Percentiles rank a stretch among this genome's conserved stretches.
Conservation (phyloP, 495 filamentous ascomycete species). For the Talaromyces adpressus region DNA sequence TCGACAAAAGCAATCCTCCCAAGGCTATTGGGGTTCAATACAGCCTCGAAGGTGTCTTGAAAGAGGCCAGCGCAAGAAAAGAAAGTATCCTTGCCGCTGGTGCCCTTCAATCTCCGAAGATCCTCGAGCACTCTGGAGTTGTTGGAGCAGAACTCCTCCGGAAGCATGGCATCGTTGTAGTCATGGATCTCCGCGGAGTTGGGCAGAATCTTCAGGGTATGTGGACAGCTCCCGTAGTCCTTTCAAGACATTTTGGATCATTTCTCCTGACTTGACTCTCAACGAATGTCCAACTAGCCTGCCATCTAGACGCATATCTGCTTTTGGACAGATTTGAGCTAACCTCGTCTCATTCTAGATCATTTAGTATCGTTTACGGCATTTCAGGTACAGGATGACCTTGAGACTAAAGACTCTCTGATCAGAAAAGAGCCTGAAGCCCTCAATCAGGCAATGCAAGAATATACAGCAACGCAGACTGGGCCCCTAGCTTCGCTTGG, state of each 20-base stretch:
- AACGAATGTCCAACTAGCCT: too few species aligned
- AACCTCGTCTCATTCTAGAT: neutral
- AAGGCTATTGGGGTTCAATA: slow-evolving; percentile 28
- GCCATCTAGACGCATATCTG: neutral
- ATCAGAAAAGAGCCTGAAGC: neutral
- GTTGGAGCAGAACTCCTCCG: slow-evolving; percentile 32
- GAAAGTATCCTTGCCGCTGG: slow-evolving; percentile 51
- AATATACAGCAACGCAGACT: neutral
- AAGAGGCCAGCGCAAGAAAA: slow-evolving; percentile 16
- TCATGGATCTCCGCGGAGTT: slow-evolving; percentile 40
- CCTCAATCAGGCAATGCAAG: neutral
- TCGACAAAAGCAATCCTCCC: slow-evolving; percentile 15
- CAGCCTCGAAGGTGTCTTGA: slow-evolving; percentile 12
- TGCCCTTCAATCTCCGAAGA: slow-evolving; percentile 41
- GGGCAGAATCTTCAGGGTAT: slow-evolving; percentile 51
- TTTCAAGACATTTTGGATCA: too few species aligned
- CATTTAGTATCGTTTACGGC: neutral
- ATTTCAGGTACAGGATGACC: neutral
- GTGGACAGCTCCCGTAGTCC: neutral
- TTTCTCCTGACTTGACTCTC: too few species aligned
- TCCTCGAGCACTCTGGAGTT: slow-evolving; percentile 53
- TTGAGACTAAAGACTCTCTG: neutral
- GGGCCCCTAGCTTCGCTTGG: neutral
- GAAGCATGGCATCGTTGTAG: slow-evolving; percentile 26
- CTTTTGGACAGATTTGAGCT: neutral